Conservation (phyloP, 495 filamentous ascomycete genomes). For the Annulohypoxylon nitens region DNA sequence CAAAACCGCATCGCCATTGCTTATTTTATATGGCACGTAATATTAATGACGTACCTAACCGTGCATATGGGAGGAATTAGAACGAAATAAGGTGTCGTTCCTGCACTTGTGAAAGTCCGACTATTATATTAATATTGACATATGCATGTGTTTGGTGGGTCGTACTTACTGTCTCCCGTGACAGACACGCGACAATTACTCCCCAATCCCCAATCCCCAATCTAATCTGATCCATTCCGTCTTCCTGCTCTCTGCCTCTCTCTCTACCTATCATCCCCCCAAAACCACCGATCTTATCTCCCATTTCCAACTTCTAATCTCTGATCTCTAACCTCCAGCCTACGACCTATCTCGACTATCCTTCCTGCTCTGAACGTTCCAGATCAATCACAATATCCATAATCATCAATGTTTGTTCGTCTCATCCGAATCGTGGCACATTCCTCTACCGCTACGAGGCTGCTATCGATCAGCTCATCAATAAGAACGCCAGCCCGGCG, state of each 20-base stretch:
- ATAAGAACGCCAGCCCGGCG: constrained; percentile 4
- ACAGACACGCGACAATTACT: constrained; percentile 15
- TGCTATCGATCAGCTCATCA: constrained; percentile 13
- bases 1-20: background rate
- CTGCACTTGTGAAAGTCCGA: constrained; percentile 18
- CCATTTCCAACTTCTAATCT: background rate
- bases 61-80: constrained; percentile 21
- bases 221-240: too few species aligned
- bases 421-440: constrained; percentile 4
- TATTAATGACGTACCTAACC: too few species aligned
- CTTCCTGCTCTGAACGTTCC: background rate
- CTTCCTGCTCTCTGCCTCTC: background rate
- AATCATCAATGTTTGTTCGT: constrained; percentile 34
- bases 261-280: background rate
- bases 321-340: too few species aligned
- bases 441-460: constrained; percentile 20
- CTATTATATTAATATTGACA: constrained; percentile 3
- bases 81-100: constrained; percentile 14
- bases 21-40: background rate
- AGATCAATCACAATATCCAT: background rate
- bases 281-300: background rate
- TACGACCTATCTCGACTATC: too few species aligned
- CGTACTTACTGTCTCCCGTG: constrained; percentile 15
- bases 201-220: too few species aligned
- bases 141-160: background rate